phyloP scores from a whole-genome alignment of 495 filamentous ascomycete species.

The Penicillium robsamsonii region DNA sequence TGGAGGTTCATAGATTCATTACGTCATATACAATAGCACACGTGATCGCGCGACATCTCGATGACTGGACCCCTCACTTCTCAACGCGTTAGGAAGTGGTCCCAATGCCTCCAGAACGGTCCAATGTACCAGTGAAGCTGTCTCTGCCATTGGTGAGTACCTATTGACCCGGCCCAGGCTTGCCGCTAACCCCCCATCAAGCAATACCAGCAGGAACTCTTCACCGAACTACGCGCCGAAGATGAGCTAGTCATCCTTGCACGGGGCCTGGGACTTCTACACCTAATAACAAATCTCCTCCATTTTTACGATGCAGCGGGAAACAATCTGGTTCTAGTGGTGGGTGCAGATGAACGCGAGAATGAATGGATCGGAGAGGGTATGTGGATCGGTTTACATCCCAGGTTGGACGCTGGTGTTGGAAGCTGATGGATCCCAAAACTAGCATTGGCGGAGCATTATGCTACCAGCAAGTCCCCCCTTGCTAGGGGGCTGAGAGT shows the following conservation, averaged over 20 bases:
- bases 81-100: slow-evolving; percentile 34
- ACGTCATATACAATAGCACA: slow-evolving; percentile 39
- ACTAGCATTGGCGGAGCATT: slow-evolving; percentile 83
- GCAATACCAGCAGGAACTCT: slow-evolving; percentile 88
- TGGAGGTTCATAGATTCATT: slow-evolving; percentile 14
- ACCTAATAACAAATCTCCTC: slow-evolving; percentile 86
- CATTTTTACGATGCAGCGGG: slow-evolving; percentile 96
- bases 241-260: slow-evolving; percentile 93
- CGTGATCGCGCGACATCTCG: slow-evolving; percentile 33
- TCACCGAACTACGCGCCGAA: slow-evolving; percentile 82
- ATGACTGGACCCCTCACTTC: background rate
- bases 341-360: slow-evolving; percentile 90
- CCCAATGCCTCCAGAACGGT: slow-evolving; percentile 56
- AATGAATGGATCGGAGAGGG: slow-evolving; percentile 91
- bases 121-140: slow-evolving; percentile 76
- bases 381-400: slow-evolving; percentile 23
- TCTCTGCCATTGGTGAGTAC: slow-evolving; percentile 79
- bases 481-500: slow-evolving; percentile 81
- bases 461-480: slow-evolving; percentile 73
- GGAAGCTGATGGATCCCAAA: slow-evolving; percentile 10
- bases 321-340: slow-evolving; percentile 83
- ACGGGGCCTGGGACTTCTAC: slow-evolving; percentile 86
- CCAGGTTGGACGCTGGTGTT: background rate
- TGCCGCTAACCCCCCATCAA: slow-evolving; percentile 27
- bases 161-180: slow-evolving; percentile 10